Percentiles rank a stretch among this genome's conserved stretches.
These are phyloP conservation scores for Lyophyllum shimeji DNA, from an alignment of 768 basidiomycete species.

Conservation along the genomic window DNA sequence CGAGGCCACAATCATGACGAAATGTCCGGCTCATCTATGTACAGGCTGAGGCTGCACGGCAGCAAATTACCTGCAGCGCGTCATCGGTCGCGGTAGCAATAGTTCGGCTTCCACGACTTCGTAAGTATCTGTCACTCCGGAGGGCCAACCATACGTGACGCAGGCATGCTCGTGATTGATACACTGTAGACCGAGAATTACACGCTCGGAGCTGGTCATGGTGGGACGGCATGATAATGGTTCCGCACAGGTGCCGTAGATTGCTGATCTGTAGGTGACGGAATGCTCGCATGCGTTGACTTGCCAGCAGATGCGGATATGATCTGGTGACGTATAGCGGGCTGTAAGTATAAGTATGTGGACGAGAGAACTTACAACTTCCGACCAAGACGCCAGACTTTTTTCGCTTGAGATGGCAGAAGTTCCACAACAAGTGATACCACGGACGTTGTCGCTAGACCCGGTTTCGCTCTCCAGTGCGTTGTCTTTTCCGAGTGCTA, in stretches of 20 bases:
- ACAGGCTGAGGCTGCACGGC: no score
- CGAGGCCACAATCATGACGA: no score
- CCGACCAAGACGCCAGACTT: not conserved
- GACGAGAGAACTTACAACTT: not conserved
- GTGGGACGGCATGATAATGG: not conserved
- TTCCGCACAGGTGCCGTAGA: not conserved
- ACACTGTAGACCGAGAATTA: not conserved
- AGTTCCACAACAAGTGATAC: not conserved
- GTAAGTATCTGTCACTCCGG: no score
- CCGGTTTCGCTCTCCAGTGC: constrained; percentile 1
- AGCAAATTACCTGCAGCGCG: no score
- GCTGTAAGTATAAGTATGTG: not conserved
- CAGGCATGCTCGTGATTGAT: no score
- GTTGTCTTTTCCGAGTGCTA: not conserved
- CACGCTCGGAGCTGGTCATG: not conserved
- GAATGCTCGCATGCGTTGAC: not conserved
- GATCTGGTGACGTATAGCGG: not conserved
- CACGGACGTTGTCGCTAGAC: not conserved
- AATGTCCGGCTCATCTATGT: no score
- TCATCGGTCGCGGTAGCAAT: no score
- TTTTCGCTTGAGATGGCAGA: not conserved
- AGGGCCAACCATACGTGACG: no score
- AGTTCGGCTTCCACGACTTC: no score
- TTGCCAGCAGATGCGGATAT: not conserved
- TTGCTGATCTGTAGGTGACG: not conserved